These are phyloP conservation scores for Lactarius sp. DNA, from an alignment of 768 basidiomycete species.

Conservation along the genomic window DNA sequence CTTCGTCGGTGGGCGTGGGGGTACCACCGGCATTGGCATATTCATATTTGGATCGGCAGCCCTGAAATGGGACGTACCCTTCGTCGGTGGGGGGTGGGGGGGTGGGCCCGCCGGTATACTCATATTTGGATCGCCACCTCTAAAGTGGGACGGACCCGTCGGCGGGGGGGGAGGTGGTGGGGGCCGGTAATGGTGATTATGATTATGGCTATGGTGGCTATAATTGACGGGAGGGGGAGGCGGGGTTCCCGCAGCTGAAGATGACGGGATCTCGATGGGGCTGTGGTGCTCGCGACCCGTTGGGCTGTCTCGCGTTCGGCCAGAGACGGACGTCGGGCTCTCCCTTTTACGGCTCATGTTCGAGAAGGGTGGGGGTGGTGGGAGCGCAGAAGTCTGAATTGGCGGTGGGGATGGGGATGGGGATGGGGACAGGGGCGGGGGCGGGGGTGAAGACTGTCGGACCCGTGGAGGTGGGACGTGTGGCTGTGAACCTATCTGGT, in stretches of 20 bases:
- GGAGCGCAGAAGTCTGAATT: conserved; percentile 12
- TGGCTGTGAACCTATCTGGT: conserved; percentile 30
- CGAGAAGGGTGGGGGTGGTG: conserved; percentile 3
- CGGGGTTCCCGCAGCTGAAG: conserved; percentile 8
- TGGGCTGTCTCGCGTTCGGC: conserved; percentile 20
- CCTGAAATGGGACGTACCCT: neutral
- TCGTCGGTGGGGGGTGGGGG: neutral
- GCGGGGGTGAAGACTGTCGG: conserved; percentile 2
- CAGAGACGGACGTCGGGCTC: conserved; percentile 9
- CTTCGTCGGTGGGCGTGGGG: too few species aligned
- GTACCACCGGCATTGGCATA: too few species aligned
- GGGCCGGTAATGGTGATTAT: conserved; percentile 6
- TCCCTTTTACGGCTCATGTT: conserved; percentile 15
- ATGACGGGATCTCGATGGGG: conserved; percentile 13
- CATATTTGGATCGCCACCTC: neutral
- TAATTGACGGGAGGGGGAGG: conserved; percentile 11
- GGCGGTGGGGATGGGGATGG: conserved; percentile 12
- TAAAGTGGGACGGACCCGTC: neutral
- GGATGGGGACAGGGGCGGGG: conserved; percentile 6
- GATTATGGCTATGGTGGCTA: neutral
- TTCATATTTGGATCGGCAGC: neutral
- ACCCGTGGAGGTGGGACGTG: conserved; percentile 4
- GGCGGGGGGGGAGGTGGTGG: neutral
- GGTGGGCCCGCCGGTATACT: too few species aligned
- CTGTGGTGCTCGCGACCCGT: conserved; percentile 17